Conservation (phyloP, 192 early-diverging fungal species). For the Gonapodya sp. region DNA sequence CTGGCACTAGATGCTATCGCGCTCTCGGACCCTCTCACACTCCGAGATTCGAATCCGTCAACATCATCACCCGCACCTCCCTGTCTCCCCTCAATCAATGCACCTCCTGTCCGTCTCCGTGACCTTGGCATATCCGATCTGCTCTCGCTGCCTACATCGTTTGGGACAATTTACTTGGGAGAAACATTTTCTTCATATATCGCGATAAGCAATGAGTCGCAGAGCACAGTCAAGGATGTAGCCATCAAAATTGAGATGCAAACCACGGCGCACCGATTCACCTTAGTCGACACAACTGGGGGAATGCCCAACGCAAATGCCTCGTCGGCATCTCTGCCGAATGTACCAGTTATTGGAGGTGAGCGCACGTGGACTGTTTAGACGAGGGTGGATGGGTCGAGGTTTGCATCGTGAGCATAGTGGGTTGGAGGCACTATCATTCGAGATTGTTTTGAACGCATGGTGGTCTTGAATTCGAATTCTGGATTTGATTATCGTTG, state of each 20-base stretch:
- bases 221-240: slow-evolving; percentile 57
- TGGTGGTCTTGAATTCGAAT: too few species aligned
- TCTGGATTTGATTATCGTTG: too few species aligned
- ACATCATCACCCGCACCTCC: slow-evolving; percentile 11
- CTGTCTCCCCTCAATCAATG: slow-evolving; percentile 18
- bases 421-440: too few species aligned
- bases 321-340: not conserved
- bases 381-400: too few species aligned
- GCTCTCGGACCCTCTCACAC: slow-evolving; percentile 23
- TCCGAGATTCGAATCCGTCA: slow-evolving; percentile 22
- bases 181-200: slow-evolving; percentile 83
- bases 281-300: slow-evolving; percentile 51
- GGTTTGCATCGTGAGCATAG: too few species aligned
- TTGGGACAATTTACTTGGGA: slow-evolving; percentile 90
- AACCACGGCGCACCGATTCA: slow-evolving; percentile 71
- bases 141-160: slow-evolving; percentile 68
- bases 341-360: too few species aligned
- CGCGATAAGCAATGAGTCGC: slow-evolving; percentile 78
- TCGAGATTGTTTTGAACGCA: too few species aligned
- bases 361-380: too few species aligned
- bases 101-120: slow-evolving; percentile 28
- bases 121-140: slow-evolving; percentile 57
- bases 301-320: not conserved
- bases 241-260: slow-evolving; percentile 75
- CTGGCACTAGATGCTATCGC: slow-evolving; percentile 10